These are phyloP conservation scores for Magnolia changhungtana DNA, from an alignment of 164 flowering plant species.

Conservation along the genomic window DNA sequence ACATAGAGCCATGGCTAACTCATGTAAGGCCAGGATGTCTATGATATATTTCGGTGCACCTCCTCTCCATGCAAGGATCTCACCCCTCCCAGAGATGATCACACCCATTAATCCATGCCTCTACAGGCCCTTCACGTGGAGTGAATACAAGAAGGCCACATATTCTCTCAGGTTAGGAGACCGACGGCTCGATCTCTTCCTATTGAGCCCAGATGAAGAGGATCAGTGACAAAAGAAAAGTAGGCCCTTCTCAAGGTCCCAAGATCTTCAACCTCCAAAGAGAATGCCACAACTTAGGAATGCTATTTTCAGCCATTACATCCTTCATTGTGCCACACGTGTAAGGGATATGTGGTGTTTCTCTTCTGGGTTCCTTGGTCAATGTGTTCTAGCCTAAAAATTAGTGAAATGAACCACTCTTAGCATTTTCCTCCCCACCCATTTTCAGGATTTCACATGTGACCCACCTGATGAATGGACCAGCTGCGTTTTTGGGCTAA, in stretches of 20 bases:
- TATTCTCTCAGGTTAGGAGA: constrained; percentile 53
- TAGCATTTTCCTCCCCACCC: too few relatives aligned
- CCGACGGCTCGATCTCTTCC: constrained; percentile 53
- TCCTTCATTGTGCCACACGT: too few relatives aligned
- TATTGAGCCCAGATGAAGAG: background rate
- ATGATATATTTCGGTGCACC: constrained; percentile 76
- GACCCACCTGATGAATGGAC: too few relatives aligned
- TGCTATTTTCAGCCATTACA: too few relatives aligned
- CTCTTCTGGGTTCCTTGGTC: too few relatives aligned
- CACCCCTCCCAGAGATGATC: constrained; percentile 46
- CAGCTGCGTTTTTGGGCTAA: too few relatives aligned
- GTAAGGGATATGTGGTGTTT: too few relatives aligned
- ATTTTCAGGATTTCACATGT: too few relatives aligned
- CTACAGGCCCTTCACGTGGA: constrained; percentile 73
- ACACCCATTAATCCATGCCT: constrained; percentile 35
- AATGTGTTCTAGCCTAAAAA: too few relatives aligned
- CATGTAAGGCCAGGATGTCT: constrained; percentile 55
- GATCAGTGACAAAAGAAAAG: background rate
- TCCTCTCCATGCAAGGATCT: constrained; percentile 42
- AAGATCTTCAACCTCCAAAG: background rate
- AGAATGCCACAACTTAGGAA: too few relatives aligned
- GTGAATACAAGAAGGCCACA: constrained; percentile 57
- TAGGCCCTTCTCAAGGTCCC: background rate
- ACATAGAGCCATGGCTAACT: constrained; percentile 59
- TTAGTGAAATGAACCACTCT: too few relatives aligned